Percentiles rank a stretch among this genome's conserved stretches.
These are phyloP conservation scores for Fusarium tupiense DNA, from an alignment of 2,329 filamentous ascomycete genomes.

Conservation along the genomic window DNA sequence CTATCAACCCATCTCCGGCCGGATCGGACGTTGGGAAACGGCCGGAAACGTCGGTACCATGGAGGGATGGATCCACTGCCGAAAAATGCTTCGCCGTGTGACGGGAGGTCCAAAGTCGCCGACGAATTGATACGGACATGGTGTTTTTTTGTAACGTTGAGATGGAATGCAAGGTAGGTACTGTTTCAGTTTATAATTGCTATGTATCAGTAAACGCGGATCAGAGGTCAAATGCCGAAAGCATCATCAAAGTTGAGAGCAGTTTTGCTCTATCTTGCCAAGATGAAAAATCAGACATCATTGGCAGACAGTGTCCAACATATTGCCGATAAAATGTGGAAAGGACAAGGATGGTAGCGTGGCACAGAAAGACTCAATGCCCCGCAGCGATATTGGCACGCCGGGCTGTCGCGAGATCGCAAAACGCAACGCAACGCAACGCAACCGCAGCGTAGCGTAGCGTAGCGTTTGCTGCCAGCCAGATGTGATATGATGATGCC, in stretches of 20 bases:
- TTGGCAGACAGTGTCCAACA: slow-evolving; percentile 6
- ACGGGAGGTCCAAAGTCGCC: slow-evolving; percentile 15
- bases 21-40: slow-evolving; percentile 28
- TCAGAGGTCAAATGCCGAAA: neutral
- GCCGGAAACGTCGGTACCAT: slow-evolving; percentile 40
- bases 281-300: neutral
- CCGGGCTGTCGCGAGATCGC: slow-evolving; percentile 29
- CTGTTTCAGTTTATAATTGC: neutral
- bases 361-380: slow-evolving; percentile 28
- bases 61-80: slow-evolving; percentile 25
- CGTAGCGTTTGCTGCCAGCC: slow-evolving; percentile 26
- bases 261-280: neutral
- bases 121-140: neutral
- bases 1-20: neutral
- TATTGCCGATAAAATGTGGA: slow-evolving; percentile 17
- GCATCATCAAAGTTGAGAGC: neutral
- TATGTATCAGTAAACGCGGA: neutral
- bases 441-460: neutral
- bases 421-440: slow-evolving; percentile 4
- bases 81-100: slow-evolving; percentile 21
- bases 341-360: slow-evolving; percentile 33
- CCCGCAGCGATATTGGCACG: slow-evolving; percentile 39
- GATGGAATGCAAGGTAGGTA: neutral
- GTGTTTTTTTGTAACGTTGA: neutral
- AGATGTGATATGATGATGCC: slow-evolving; percentile 40